These are phyloP conservation scores for Debaryomyces maramus DNA, from an alignment of 805 yeast genomes.

Conservation along the genomic window DNA sequence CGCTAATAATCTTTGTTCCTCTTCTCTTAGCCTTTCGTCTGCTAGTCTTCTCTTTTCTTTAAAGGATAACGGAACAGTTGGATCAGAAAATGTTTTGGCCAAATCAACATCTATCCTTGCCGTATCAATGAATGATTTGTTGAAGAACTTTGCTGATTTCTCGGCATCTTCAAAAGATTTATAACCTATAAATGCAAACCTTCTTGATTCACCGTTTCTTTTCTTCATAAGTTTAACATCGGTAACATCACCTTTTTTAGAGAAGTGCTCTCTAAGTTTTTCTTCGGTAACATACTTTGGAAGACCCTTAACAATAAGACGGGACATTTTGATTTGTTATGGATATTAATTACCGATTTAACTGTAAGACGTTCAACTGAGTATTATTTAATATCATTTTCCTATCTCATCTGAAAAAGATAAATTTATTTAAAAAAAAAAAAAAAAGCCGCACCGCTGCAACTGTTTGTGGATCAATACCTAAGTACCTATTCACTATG, in stretches of 20 bases:
- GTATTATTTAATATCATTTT: not conserved
- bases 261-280: slow-evolving; percentile 65
- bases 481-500: not conserved
- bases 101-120: slow-evolving; percentile 72
- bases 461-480: slow-evolving; percentile 5
- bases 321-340: slow-evolving; percentile 54
- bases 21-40: slow-evolving; percentile 44
- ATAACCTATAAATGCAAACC: slow-evolving; percentile 92
- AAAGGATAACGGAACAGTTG: slow-evolving; percentile 66
- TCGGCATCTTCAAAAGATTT: slow-evolving; percentile 72
- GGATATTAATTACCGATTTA: not conserved
- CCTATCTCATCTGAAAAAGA: not conserved
- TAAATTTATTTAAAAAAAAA: slow-evolving; percentile 1
- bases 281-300: slow-evolving; percentile 79
- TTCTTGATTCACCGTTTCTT: slow-evolving; percentile 80
- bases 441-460: slow-evolving; percentile 8
- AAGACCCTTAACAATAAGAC: slow-evolving; percentile 87
- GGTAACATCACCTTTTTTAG: slow-evolving; percentile 63
- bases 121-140: slow-evolving; percentile 81
- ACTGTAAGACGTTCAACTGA: too few species aligned
- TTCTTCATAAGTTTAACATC: slow-evolving; percentile 86
- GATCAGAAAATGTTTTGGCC: slow-evolving; percentile 87
- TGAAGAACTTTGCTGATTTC: slow-evolving; percentile 71
- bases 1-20: slow-evolving; percentile 43
- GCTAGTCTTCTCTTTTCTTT: slow-evolving; percentile 40